phyloP scores from a whole-genome alignment of 2,329 filamentous ascomycete species.

The Hymenoscyphus fraxineus region DNA sequence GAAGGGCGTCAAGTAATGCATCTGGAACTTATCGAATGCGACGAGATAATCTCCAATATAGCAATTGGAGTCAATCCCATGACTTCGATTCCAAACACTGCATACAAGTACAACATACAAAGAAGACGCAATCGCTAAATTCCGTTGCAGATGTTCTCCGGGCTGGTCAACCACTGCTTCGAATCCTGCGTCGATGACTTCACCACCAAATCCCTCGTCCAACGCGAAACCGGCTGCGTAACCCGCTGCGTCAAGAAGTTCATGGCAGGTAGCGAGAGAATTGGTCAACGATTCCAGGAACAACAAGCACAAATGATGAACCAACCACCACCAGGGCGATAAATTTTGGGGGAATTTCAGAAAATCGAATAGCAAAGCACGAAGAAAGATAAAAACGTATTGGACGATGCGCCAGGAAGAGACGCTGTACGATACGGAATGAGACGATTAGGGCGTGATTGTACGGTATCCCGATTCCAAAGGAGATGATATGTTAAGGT shows the following conservation, averaged over 20 bases:
- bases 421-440: too few relatives aligned
- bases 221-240: constrained; percentile 86
- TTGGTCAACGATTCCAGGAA: constrained; percentile 85
- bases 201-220: constrained; percentile 89
- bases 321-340: constrained; percentile 31
- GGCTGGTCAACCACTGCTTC: constrained; percentile 86
- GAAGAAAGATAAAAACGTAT: too few relatives aligned
- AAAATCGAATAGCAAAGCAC: background rate
- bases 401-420: too few relatives aligned
- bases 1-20: too few relatives aligned
- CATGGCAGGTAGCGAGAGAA: constrained; percentile 83
- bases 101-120: background rate
- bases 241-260: constrained; percentile 95
- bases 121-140: constrained; percentile 15
- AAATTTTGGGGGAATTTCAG: background rate
- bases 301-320: constrained; percentile 58
- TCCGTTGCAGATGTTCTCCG: constrained; percentile 51
- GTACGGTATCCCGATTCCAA: too few relatives aligned
- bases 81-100: background rate
- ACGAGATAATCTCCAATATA: background rate
- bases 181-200: constrained; percentile 97
- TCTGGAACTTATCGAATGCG: too few relatives aligned
- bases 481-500: too few relatives aligned
- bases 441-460: too few relatives aligned
- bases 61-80: background rate